Evolutionary conservation across 352 stramenopile species (phyloP), one percentile per base, ranked within the genome.

Genomic region (Pythium monospermum): DNA sequence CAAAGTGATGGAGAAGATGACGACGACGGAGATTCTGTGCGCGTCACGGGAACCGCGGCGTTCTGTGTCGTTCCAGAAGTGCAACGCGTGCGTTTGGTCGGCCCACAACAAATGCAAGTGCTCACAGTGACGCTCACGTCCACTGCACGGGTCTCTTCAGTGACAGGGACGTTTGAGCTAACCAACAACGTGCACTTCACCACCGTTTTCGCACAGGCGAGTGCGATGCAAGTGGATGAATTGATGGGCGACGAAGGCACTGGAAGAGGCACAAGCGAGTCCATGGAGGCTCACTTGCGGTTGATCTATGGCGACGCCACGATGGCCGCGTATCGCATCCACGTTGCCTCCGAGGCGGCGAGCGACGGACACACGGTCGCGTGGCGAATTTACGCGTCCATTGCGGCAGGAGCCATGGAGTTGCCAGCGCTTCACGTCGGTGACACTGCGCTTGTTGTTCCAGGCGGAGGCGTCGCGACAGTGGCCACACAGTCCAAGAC

Each of bases 141-240:
- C 6, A 38, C 28, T 6, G 33, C 25, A 4, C 19, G 31, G 13
- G 35, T 42, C 10, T 15, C 40, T 28, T 37, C 48, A 0, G 16
- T 68, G 1, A 41, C 52, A 3, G 67, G 67, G 1, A 63, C 64
- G 19, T 76, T 76, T 46, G 36, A 48, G 8, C 32, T 71, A 10
- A 32, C 21, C 26, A 57, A 38, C n/a, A 54, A 8, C 0, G 21
- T 16, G 6, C 37, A 38, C 19, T 26, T 43, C 19, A 38, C 31
- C 5, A 49, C 32, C 0, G 32, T 35, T n/a, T 15, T n/a, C 6
- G 53, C 51, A 5, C 52, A 73, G 40, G 68, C 68, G 21, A 61
- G 63, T 10, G 61, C 61, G 0, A 73, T 72, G 61, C 43, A 32
- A 3, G 25, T 55, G 1, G 52, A 77, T 7, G 68, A 77, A 42